Evolutionary conservation across 2,329 filamentous ascomycete genomes (phyloP), one percentile per base, ranked within the genome.

Genomic region (Orbilia oligospora): DNA sequence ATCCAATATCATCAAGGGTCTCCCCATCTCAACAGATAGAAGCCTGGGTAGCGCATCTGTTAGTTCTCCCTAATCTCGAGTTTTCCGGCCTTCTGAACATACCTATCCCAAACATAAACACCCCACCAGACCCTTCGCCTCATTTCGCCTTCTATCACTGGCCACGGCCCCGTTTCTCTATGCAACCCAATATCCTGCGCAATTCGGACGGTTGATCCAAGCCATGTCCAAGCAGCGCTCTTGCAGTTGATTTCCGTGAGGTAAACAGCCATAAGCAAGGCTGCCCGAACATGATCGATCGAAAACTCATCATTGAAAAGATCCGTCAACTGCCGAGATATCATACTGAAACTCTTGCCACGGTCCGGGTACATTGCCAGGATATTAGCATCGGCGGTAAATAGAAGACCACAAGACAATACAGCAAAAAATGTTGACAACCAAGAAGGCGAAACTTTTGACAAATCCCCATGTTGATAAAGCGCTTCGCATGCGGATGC

Each of bases 21-120:
- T 90, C 8, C 93, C 92, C 38, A 94, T 87, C 83, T 97, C 94
- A 12, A 97, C 86, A 0, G 93, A 91, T 63, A 97, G 86, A 27
- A 92, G 88, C 80, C 90, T 91, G 82, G 3, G n/a, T 14, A 16
- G 9, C 38, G 36, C 2, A 9, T 51, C 48, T 18, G 49, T 80
- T 51, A 81, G 77, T 51, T 44, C 48, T 24, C 5, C n/a, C 44
- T 24, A 12, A 16, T 0, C 5, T 55, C 8, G 76, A 41, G 5
- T 64, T 36, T 27, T 33, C 2, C 33, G 22, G 24, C n/a, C 55
- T 27, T 68, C 5, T 27, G 33, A 8, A 83, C 86, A 83, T 83
- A 91, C 90, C 94, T 90, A 85, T 99, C 96, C 86, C 94, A 90
- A 53, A 93, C 90, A 84, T 98, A 98, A 71, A 97, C 89, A 14